Percentiles rank a stretch among this genome's conserved stretches.
Evolutionary conservation across 441 rosid species (phyloP).

Genomic region (Iberis amara): DNA sequence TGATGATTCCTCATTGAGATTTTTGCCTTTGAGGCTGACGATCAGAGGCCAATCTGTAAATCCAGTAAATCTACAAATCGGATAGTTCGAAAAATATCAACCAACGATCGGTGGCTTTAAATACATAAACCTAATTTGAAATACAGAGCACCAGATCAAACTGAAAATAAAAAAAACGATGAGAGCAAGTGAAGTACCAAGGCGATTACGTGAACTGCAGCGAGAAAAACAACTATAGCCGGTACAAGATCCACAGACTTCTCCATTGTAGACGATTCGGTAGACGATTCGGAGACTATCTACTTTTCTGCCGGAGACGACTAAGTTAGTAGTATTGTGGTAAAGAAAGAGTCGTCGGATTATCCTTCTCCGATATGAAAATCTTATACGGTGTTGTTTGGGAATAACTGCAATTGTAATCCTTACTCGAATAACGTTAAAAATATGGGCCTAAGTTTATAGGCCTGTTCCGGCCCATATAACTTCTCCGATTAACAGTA

Average conservation of each 20-base stretch:
- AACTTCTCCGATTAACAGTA: neutral
- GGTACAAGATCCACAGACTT: slow-evolving; percentile 60
- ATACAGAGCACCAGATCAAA: too few relatives aligned
- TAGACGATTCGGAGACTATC: too few relatives aligned
- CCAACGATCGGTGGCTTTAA: slow-evolving; percentile 1
- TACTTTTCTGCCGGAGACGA: too few relatives aligned
- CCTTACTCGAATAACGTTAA: neutral
- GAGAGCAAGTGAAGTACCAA: slow-evolving; percentile 36
- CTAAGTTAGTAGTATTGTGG: too few relatives aligned
- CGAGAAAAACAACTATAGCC: slow-evolving; percentile 47
- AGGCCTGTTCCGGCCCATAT: neutral
- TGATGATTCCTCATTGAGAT: slow-evolving; percentile 36
- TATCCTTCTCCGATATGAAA: too few relatives aligned
- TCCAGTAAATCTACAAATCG: slow-evolving; percentile 64
- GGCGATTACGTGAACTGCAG: slow-evolving; percentile 79
- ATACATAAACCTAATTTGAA: neutral
- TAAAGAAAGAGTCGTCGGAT: too few relatives aligned
- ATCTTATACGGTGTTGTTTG: too few relatives aligned
- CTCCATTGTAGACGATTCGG: slow-evolving; percentile 18
- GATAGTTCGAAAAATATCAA: neutral
- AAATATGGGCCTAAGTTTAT: neutral
- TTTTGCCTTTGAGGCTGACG: slow-evolving; percentile 71
- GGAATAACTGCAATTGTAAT: too few relatives aligned
- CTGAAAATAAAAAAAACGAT: too few relatives aligned
- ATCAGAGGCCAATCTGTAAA: slow-evolving; percentile 73